Base-by-base conservation (phyloP, 495 filamentous ascomycete genomes). In the Emericellopsis terricola region DNA sequence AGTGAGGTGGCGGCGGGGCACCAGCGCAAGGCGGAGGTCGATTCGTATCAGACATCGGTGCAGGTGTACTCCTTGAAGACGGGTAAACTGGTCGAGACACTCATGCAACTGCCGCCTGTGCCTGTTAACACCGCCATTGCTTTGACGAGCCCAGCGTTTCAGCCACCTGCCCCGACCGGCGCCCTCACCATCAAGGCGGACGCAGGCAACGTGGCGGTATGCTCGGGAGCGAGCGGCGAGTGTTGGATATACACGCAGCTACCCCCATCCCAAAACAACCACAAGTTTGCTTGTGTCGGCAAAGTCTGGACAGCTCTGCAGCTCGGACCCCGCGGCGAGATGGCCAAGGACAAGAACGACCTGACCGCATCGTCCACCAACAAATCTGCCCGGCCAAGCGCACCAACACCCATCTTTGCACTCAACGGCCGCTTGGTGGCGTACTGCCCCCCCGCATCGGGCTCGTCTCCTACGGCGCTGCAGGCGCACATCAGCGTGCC, bases 231-330 rank as follows among this genome's bases (percentile, higher is more conserved):
- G 11, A 92, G 81, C 32, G 85, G 85, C 8, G 85, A 94, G 51
- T 74, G 85, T 6, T 91, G 76, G 63, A 62, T 91, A 8, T 94
- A 79, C 37, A 57, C 56, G 15, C 59, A 67, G 41, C 37, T 41
- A 1, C 40, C 42, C 18, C 28, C 37, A 19, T 39, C 43, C 19
- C 43, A 47, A 44, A 55, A 44, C 4, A 37, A 48, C 5, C 36
- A 50, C n/a, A 40, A 51, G 19, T 89, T 86, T 52, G 45, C 55
- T 33, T 76, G 68, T 45, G 54, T 85, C 21, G 85, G 77, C 4
- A 94, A 94, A 51, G 58, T 81, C 5, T 94, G 85, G 85, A 92
- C 85, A 1, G 72, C 68, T 15, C 60, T 87, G 15, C 78, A 85
- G 45, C 60, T 68, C 18, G 37, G 47, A 5, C 50, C 40, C 19